Percentiles rank a stretch among this genome's conserved stretches.
phyloP scores from a whole-genome alignment of 257 asterid genomes.

The Gentiana straminea region DNA sequence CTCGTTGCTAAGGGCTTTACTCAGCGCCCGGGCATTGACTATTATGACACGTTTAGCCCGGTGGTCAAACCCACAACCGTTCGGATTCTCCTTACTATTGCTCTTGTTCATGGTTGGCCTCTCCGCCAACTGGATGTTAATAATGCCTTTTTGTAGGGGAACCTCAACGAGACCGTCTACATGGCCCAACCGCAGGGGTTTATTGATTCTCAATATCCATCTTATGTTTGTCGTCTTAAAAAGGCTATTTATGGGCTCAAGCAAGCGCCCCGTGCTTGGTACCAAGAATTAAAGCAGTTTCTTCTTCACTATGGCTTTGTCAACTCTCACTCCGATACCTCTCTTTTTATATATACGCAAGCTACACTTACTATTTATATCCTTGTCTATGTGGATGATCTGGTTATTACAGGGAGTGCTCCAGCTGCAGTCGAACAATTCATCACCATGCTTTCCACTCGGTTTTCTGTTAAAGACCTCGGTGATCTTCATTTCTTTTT shows the following conservation, averaged over 20 bases:
- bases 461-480: too few species aligned
- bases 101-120: background rate
- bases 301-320: background rate
- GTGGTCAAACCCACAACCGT: background rate
- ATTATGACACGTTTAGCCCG: background rate
- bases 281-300: background rate
- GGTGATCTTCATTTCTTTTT: too few species aligned
- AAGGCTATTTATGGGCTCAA: background rate
- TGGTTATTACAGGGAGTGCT: background rate
- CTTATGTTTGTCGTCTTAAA: background rate
- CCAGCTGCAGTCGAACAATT: too few species aligned
- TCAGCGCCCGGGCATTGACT: too few species aligned
- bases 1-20: too few species aligned
- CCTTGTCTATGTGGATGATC: background rate
- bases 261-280: background rate
- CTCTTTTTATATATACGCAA: background rate
- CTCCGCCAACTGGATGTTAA: background rate
- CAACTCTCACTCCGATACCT: background rate
- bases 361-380: background rate
- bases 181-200: background rate
- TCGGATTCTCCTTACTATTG: background rate
- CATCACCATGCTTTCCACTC: too few species aligned
- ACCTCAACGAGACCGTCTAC: background rate
- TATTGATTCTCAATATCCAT: background rate
- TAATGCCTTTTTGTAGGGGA: background rate